These are phyloP conservation scores for Coemansia sp. DNA, from an alignment of 192 early-diverging fungal species.

Conservation along the genomic window DNA sequence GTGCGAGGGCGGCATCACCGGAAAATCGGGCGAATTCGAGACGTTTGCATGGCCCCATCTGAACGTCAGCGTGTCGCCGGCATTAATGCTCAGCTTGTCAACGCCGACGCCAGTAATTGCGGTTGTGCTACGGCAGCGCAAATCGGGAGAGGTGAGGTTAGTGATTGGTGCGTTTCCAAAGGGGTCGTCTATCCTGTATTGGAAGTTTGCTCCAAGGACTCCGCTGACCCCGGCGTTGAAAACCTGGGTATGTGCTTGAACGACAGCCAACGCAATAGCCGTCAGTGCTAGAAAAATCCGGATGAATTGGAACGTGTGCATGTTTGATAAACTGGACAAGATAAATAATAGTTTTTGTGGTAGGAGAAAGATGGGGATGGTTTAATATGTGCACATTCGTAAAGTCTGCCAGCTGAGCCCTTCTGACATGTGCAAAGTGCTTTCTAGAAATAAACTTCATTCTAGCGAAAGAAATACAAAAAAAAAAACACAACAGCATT, in stretches of 20 bases:
- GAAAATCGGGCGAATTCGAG: not conserved
- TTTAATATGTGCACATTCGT: not conserved
- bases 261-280: not conserved
- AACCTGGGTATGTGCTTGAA: slow-evolving; percentile 12
- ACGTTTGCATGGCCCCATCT: slow-evolving; percentile 17
- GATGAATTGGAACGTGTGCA: too few relatives aligned
- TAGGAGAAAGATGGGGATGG: not conserved
- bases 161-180: slow-evolving; percentile 15
- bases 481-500: too few relatives aligned
- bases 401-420: not conserved
- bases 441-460: too few relatives aligned
- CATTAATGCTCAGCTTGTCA: slow-evolving; percentile 7
- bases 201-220: not conserved
- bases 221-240: slow-evolving; percentile 17
- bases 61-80: slow-evolving; percentile 8
- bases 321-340: not conserved
- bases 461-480: too few relatives aligned
- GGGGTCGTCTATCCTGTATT: not conserved
- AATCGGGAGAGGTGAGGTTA: slow-evolving; percentile 3
- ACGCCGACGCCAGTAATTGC: not conserved
- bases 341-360: not conserved
- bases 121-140: slow-evolving; percentile 17
- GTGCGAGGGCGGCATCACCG: slow-evolving; percentile 21
- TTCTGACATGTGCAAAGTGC: too few relatives aligned
- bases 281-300: not conserved